phyloP scores from a whole-genome alignment of 2,329 filamentous ascomycete species.

The Amauroascus verrucosus region DNA sequence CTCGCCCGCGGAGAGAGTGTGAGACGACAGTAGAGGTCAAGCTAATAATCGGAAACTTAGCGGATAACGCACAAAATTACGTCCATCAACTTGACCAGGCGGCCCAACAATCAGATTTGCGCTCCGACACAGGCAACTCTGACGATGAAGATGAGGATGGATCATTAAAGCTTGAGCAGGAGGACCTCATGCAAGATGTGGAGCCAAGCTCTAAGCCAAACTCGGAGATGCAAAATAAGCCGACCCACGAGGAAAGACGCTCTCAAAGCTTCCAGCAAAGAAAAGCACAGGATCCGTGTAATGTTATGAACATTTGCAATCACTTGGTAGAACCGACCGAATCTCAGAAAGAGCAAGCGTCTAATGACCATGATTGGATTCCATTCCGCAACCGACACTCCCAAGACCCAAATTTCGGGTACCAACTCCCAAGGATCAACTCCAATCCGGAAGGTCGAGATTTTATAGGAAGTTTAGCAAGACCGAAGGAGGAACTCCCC shows the following conservation, averaged over 20 bases:
- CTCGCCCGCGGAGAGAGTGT: constrained; percentile 19
- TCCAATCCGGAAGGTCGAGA: constrained; percentile 5
- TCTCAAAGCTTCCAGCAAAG: background rate
- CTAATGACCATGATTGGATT: constrained; percentile 1
- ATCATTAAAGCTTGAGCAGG: background rate
- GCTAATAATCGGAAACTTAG: constrained; percentile 57
- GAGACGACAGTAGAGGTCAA: constrained; percentile 47
- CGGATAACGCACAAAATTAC: constrained; percentile 55
- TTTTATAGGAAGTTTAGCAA: background rate
- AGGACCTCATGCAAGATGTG: background rate
- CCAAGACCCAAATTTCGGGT: background rate
- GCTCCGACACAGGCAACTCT: background rate
- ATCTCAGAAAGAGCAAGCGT: background rate
- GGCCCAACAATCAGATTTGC: constrained; percentile 8
- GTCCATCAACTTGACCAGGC: constrained; percentile 32
- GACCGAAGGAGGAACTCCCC: background rate
- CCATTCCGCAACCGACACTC: constrained; percentile 2
- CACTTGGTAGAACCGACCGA: background rate
- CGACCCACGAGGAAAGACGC: background rate
- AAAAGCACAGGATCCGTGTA: background rate
- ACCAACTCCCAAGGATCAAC: background rate
- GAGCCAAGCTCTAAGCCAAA: background rate
- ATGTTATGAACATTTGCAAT: constrained; percentile 3
- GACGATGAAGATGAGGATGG: background rate
- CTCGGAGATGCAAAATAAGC: background rate